Base-by-base conservation (phyloP, 768 basidiomycete genomes). In the Russula sp. region DNA sequence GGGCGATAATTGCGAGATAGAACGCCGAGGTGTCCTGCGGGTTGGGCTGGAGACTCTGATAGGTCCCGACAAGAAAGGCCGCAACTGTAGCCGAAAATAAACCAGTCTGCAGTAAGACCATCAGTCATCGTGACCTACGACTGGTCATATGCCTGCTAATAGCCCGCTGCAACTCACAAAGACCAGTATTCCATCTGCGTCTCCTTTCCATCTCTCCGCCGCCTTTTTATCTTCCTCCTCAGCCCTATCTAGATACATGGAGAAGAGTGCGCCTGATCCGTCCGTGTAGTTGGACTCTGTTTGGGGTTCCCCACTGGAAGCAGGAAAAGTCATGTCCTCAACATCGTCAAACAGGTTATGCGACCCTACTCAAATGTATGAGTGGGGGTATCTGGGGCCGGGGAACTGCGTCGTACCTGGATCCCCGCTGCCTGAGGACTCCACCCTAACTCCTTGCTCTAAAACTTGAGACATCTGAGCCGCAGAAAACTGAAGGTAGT, bases 151-250 rank as follows among this genome's bases (percentile, higher is more conserved):
- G n/a, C n/a, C 44, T 78, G 79, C 37, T 76, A 73, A 11, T 75
- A 73, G 77, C 71, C 80, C 78, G 80, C 61, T 79, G 78, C 64
- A 27, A 59, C 62, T 51, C 35, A 63, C 62, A 47, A 63, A 63
- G 39, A 63, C 57, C 8, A 63, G 62, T 16, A 63, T 63, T 5
- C 62, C 62, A n/a, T 63, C 62, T 8, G 62, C 57, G n/a, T 63
- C 62, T 37, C 62, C 62, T 49, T 59, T 63, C 62, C 62, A 63
- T 40, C 57, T 63, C 51, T 63, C 62, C 10, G 52, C 44, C 4
- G 39, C 42, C 11, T 59, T 44, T 22, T 48, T 48, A 51, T 63
- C 62, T 59, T 63, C 62, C 35, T 63, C 62, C 34, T 63, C 62
- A 7, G 62, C 62, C 51, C 57, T 47, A 13, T 59, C 47, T 7